A percentile compares a stretch with the other conserved stretches of the same genome.
These are phyloP conservation scores for Ogataea neopini DNA, from an alignment of 805 yeast species.

Conservation along the genomic window DNA sequence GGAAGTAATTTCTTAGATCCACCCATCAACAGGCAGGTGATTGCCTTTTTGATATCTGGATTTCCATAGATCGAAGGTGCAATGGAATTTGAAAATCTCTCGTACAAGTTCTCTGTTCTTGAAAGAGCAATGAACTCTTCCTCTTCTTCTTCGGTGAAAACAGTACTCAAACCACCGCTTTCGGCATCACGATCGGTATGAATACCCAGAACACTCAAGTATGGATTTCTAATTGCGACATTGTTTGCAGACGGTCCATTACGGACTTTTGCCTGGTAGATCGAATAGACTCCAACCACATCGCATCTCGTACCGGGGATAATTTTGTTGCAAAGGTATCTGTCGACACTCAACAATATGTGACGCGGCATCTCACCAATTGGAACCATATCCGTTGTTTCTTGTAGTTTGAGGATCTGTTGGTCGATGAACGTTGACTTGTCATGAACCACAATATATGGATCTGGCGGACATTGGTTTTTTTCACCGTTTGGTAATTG, in stretches of 20 bases:
- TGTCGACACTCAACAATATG: slow-evolving; percentile 80
- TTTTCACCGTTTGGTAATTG: slow-evolving; percentile 51
- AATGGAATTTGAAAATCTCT: slow-evolving; percentile 80
- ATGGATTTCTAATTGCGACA: slow-evolving; percentile 93
- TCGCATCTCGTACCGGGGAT: slow-evolving; percentile 96
- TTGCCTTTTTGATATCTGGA: slow-evolving; percentile 87
- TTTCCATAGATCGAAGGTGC: slow-evolving; percentile 98
- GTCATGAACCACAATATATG: slow-evolving; percentile 91
- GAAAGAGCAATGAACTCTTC: slow-evolving; percentile 84
- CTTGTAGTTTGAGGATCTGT: slow-evolving; percentile 90
- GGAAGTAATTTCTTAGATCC: slow-evolving; percentile 92
- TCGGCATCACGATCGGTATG: slow-evolving; percentile 74
- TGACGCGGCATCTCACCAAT: slow-evolving; percentile 99
- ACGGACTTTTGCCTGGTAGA: slow-evolving; percentile 71
- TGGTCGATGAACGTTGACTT: slow-evolving; percentile 93
- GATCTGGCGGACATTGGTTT: slow-evolving; percentile 82
- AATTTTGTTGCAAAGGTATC: slow-evolving; percentile 85
- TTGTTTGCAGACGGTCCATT: slow-evolving; percentile 46
- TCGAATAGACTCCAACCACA: slow-evolving; percentile 88
- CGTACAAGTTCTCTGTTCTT: slow-evolving; percentile 81
- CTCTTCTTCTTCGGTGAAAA: slow-evolving; percentile 90
- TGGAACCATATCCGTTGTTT: slow-evolving; percentile 98
- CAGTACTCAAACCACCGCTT: slow-evolving; percentile 42
- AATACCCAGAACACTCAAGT: slow-evolving; percentile 82
- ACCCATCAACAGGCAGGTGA: slow-evolving; percentile 88